Evolutionary conservation across 495 filamentous ascomycete species (phyloP), one percentile per base, ranked within the genome.

Genomic region (Penicillium taxi): DNA sequence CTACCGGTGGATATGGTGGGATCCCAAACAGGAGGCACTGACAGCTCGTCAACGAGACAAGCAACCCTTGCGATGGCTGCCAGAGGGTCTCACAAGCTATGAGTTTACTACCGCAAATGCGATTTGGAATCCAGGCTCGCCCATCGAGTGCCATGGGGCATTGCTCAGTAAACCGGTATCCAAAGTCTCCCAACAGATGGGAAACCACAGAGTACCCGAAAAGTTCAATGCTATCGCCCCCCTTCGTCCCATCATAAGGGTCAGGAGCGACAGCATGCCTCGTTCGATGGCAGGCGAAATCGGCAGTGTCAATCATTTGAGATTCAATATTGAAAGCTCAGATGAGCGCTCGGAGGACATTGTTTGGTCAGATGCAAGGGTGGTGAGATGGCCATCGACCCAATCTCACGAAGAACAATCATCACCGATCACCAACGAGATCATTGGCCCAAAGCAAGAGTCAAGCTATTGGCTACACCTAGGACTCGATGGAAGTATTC

Each of bases 1-100:
- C 31, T 67, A 64, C 34, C 41, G 42, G 20, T 64, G 59, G 56
- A 46, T 63, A 7, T 70, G 66, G 66, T 67, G 64, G 66, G 57
- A 68, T 39, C 57, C 63, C 5, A 51, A 45, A 5, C 45, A 55
- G 21, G 38, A 54, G 24, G 50, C 48, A 20, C 29, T 37, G 16
- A 26, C 49, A 32, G 42, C 40, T 25, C 50, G 48, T 23, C 43
- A 32, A 0, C 30, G 38, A 12, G 35, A 46, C 8, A 34, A 20
- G 31, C 44, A 33, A 32, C 26, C 24, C 6, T 7, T 50, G 28
- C 30, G 38, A 18, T 52, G 52, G 49, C 9, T 65, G 22, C 57
- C 55, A 4, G 42, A 34, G 4, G 58, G 41, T 24, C 9, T 57
- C 19, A 47, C 50, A 26, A 58, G 52, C 33, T 56, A 59, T 43